A percentile compares a stretch with the other conserved stretches of the same genome.
Conservation (phyloP, 1,284 basidiomycete species). For the Somion occarium region DNA sequence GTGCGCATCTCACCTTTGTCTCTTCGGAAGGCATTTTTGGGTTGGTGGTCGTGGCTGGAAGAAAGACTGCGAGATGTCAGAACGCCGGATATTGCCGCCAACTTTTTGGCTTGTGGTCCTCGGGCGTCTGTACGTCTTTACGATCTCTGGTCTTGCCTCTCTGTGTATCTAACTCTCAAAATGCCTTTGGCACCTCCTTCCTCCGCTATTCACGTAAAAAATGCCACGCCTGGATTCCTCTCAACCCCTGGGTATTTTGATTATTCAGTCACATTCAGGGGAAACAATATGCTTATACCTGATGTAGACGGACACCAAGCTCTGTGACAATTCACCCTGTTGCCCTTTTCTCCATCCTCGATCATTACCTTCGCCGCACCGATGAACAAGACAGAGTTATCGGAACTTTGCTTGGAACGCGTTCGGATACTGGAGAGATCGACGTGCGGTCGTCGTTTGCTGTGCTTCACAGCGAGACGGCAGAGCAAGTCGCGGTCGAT, state of each 20-base stretch:
- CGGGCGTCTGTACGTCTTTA: constrained; percentile 9
- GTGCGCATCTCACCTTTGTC: constrained; percentile 56
- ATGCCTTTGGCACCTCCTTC: constrained; percentile 68
- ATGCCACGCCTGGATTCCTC: constrained; percentile 29
- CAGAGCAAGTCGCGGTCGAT: constrained; percentile 90
- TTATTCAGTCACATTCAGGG: neutral
- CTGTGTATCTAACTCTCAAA: constrained; percentile 18
- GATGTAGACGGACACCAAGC: constrained; percentile 59
- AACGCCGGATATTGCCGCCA: constrained; percentile 28
- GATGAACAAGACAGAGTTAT: constrained; percentile 87
- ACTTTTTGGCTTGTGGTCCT: constrained; percentile 24
- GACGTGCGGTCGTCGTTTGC: constrained; percentile 84
- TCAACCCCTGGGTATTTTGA: constrained; percentile 28
- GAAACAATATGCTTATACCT: neutral
- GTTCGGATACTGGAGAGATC: constrained; percentile 52
- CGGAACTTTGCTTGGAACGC: constrained; percentile 89
- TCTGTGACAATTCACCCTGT: constrained; percentile 87
- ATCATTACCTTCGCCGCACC: constrained; percentile 92
- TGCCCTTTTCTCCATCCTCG: constrained; percentile 92
- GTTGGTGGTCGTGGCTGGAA: constrained; percentile 17
- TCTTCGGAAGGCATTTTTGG: constrained; percentile 78
- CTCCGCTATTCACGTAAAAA: constrained; percentile 65
- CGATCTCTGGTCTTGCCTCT: constrained; percentile 11
- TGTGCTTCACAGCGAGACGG: constrained; percentile 88
- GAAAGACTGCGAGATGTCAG: constrained; percentile 8